Evolutionary conservation across 169 alveolate species (phyloP), one percentile per base, ranked within the genome.

Genomic region (Babesia bovis): DNA sequence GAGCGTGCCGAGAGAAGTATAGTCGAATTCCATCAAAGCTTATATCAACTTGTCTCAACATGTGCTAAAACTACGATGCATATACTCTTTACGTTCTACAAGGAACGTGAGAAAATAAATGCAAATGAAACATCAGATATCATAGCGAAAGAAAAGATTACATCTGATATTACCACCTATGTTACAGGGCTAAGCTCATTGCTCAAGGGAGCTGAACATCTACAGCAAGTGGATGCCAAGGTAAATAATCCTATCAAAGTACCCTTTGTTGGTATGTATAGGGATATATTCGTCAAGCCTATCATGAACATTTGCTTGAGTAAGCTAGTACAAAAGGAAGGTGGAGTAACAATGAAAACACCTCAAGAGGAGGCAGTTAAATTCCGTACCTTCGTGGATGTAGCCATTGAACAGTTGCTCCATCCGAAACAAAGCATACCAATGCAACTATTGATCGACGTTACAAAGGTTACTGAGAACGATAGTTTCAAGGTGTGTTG

Each of bases 401-500:
- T 23, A 42, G 66, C 72, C n/a, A 52, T 57, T 9, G 33, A 26
- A 1, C 25, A 9, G 17, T 38, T 78, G 1, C 55, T 78, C 6
- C 45, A 66, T 50, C 75, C 79, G 13, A 7, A 52, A 32, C 33
- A 42, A n/a, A 78, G 86, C 23, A n/a, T 67, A 2, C 23, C 72
- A 19, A 78, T 78, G 73, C 68, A 42, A 32, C 25, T 78, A 25
- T 81, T 78, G 30, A 53, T 67, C n/a, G 86, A 78, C 17, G 30
- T 78, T 25, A 23, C 86, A 2, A 35, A 51, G 5, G 33, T 40
- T 35, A 1, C 40, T 13, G 82, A 69, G 6, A 61, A 44, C 26
- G 86, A 78, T 19, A 60, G 1, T 13, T 78, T 78, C 36, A 78
- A 69, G 68, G 65, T 65, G 21, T n/a, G 17, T 10, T 78, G 86